These are phyloP conservation scores for Microthlaspi erraticum DNA, from an alignment of 345 rosid genomes.

Conservation along the genomic window DNA sequence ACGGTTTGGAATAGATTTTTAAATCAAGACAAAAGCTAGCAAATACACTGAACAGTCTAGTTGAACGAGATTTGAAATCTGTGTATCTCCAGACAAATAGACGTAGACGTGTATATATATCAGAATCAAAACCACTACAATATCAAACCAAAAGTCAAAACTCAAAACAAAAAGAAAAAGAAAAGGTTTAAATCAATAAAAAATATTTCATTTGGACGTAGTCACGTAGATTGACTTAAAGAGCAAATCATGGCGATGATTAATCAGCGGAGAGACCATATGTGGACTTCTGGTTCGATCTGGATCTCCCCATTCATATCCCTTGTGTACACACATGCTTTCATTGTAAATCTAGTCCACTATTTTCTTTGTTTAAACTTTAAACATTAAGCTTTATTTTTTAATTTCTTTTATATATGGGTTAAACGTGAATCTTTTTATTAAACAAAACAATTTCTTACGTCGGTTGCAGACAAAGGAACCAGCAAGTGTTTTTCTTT, in stretches of 20 bases:
- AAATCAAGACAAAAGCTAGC: not conserved
- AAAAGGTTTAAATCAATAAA: not conserved
- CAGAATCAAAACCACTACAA: not conserved
- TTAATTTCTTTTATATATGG: not conserved
- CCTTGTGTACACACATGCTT: constrained; percentile 36
- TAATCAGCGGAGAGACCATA: constrained; percentile 26
- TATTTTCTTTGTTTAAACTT: constrained; percentile 11
- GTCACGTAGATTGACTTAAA: not conserved
- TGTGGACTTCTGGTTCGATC: constrained; percentile 14
- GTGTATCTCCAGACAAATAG: not conserved
- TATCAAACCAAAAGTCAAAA: no score
- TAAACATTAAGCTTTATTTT: no score
- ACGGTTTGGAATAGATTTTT: not conserved
- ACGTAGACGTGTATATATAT: not conserved
- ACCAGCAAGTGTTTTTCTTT: not conserved
- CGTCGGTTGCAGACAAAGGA: constrained; percentile 13
- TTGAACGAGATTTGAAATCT: not conserved
- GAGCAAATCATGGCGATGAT: constrained; percentile 46
- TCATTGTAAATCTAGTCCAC: constrained; percentile 31
- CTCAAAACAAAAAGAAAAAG: no score
- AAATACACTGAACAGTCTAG: no score
- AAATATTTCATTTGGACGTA: not conserved
- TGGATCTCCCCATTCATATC: constrained; percentile 2
- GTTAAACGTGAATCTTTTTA: constrained; percentile 5
- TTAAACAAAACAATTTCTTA: constrained; percentile 13